Conservation (phyloP, 2,329 filamentous ascomycete genomes). For the Xylaria sp. region DNA sequence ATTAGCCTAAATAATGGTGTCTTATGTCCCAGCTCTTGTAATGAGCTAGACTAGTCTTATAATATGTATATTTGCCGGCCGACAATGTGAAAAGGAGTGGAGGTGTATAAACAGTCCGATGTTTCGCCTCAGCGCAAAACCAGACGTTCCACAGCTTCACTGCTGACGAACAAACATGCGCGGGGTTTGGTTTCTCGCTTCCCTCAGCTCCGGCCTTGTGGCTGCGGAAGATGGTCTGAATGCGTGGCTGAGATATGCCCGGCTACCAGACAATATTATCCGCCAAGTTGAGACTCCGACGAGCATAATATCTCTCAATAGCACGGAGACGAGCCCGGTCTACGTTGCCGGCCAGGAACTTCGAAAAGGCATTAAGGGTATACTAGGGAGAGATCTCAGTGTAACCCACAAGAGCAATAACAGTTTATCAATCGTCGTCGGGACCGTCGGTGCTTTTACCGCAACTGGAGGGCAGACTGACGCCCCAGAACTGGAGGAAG, state of each 20-base stretch:
- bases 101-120: conserved; percentile 16
- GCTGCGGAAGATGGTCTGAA: conserved; percentile 65
- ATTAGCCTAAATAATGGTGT: conserved; percentile 26
- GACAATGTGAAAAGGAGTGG: neutral
- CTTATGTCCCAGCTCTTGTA: neutral
- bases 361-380: conserved; percentile 60
- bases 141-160: neutral
- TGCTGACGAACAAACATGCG: conserved; percentile 34
- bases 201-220: conserved; percentile 43
- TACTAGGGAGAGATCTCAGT: conserved; percentile 57
- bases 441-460: conserved; percentile 52
- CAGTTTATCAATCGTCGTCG: conserved; percentile 52
- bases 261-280: conserved; percentile 47
- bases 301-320: conserved; percentile 59
- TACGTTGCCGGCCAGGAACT: conserved; percentile 65
- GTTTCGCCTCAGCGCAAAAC: neutral
- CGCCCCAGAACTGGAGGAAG: conserved; percentile 52
- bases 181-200: conserved; percentile 36
- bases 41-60: neutral
- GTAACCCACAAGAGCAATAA: conserved; percentile 34
- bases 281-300: conserved; percentile 51
- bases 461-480: conserved; percentile 43
- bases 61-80: neutral
- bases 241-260: conserved; percentile 70
- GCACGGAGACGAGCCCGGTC: conserved; percentile 59